Percentiles rank a stretch among this genome's conserved stretches.
Evolutionary conservation across 495 filamentous ascomycete species (phyloP).

Genomic region (Aspergillus kassunensis): DNA sequence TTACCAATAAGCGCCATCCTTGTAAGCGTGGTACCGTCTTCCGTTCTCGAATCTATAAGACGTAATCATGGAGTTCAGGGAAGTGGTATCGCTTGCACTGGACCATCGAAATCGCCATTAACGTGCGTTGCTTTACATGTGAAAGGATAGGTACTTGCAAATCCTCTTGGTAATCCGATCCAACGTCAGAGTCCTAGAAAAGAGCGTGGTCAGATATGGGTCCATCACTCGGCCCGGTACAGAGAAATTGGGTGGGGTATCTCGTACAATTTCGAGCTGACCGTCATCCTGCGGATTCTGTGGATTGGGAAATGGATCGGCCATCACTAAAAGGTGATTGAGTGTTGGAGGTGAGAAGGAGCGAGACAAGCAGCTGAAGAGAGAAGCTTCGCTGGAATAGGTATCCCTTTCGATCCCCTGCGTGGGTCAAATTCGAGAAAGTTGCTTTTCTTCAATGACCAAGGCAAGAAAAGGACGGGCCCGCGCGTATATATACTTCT

Average conservation of each 20-base stretch:
- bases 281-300: background rate
- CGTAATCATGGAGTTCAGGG: background rate
- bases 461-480: too few species aligned
- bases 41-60: conserved; percentile 3
- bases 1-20: conserved; percentile 23
- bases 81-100: background rate
- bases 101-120: background rate
- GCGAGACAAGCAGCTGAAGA: background rate
- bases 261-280: background rate
- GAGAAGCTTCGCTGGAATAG: background rate
- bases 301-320: background rate
- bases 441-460: too few species aligned
- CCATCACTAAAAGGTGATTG: background rate
- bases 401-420: background rate
- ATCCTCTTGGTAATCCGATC: background rate
- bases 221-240: background rate
- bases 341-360: background rate
- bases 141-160: background rate
- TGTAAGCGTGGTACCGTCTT: conserved; percentile 28
- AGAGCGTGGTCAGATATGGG: background rate
- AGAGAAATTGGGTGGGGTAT: background rate
- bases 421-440: background rate
- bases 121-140: background rate
- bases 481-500: background rate
- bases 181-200: background rate